Conservation (phyloP, 1,139 yeast genomes). For the Arxiozyma telluris region DNA sequence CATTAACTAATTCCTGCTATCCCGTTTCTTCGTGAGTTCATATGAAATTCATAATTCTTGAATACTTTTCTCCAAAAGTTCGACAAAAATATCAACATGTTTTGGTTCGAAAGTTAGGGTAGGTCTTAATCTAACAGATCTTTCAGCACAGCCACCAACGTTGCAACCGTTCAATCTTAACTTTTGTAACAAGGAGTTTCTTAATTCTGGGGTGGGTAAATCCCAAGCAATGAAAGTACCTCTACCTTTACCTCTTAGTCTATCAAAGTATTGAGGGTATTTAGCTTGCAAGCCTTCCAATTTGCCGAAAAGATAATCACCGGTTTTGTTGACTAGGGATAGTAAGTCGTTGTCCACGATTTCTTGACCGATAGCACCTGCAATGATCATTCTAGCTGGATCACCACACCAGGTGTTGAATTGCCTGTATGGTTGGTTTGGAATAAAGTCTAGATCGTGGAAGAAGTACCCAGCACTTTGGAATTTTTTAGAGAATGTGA, state of each 20-base stretch:
- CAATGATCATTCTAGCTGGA: constrained; percentile 58
- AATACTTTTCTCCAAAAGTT: constrained; percentile 30
- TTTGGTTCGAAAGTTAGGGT: constrained; percentile 55
- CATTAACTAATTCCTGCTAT: background rate
- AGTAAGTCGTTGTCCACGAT: constrained; percentile 45
- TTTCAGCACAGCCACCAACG: constrained; percentile 67
- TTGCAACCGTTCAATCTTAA: constrained; percentile 53
- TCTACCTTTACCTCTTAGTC: constrained; percentile 57
- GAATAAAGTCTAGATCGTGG: constrained; percentile 53
- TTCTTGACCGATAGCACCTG: constrained; percentile 56
- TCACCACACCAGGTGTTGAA: constrained; percentile 85
- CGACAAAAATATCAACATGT: constrained; percentile 55
- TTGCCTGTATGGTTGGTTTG: constrained; percentile 60
- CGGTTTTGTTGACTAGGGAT: constrained; percentile 45
- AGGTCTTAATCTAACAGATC: constrained; percentile 61
- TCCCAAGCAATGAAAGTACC: constrained; percentile 78
- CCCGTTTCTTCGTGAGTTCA: background rate
- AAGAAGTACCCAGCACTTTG: constrained; percentile 75
- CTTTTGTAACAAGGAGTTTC: constrained; percentile 44
- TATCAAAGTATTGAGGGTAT: constrained; percentile 39
- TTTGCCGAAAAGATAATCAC: constrained; percentile 47
- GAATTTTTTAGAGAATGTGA: constrained; percentile 68
- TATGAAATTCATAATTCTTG: constrained; percentile 1
- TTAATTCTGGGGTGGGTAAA: constrained; percentile 37
- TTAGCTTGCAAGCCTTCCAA: constrained; percentile 38